Evolutionary conservation across 2,329 filamentous ascomycete genomes (phyloP).

Genomic region (Xylaria sp.): DNA sequence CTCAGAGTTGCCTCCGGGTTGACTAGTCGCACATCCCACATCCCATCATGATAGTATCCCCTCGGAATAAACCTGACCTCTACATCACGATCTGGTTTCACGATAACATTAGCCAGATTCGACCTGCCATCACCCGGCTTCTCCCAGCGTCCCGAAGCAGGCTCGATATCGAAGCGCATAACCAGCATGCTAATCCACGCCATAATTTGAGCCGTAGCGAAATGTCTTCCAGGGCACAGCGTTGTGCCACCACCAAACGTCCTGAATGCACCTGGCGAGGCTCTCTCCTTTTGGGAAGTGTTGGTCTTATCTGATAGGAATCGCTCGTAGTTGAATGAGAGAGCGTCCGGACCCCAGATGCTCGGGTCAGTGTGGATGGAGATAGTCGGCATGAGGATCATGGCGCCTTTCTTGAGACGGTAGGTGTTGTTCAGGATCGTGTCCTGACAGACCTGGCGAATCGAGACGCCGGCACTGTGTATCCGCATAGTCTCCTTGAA

Average conservation of each 20-base stretch:
- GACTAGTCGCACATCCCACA: background rate
- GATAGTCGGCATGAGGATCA: conserved; percentile 7
- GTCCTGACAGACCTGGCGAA: conserved; percentile 8
- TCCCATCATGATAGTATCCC: background rate
- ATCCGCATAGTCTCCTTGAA: conserved; percentile 11
- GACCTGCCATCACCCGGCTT: background rate
- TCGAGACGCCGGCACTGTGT: background rate
- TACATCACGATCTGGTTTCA: background rate
- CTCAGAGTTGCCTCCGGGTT: background rate
- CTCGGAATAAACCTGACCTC: background rate
- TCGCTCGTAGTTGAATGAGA: conserved; percentile 1
- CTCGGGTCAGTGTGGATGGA: conserved; percentile 6
- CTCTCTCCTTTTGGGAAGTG: background rate
- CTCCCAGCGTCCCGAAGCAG: background rate
- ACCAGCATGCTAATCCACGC: conserved; percentile 19
- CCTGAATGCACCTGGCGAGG: conserved; percentile 11
- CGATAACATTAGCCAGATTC: conserved; percentile 12
- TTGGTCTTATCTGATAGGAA: background rate
- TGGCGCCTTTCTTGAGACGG: conserved; percentile 4
- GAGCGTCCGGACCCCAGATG: background rate
- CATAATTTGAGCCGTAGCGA: conserved; percentile 15
- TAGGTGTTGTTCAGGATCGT: conserved; percentile 1
- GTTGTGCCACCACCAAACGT: conserved; percentile 12
- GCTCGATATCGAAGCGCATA: conserved; percentile 12
- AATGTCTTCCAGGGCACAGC: conserved; percentile 16